Evolutionary conservation across 164 flowering plant genomes (phyloP), one percentile per base, ranked within the genome.

Genomic region (Sedum album): DNA sequence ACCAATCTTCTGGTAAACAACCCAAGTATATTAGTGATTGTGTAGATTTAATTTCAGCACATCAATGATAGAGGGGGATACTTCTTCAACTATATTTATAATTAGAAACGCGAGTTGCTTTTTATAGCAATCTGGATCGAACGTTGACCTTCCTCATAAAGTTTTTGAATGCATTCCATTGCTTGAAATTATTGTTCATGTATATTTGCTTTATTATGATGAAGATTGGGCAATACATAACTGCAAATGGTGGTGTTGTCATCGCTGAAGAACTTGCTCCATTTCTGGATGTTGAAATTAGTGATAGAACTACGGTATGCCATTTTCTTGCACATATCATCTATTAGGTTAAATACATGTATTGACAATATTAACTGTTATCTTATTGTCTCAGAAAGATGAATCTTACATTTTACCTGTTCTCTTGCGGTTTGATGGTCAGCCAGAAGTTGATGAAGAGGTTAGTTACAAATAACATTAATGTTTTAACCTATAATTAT

Each of bases 191-290:
- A 23, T 6, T n/a, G n/a, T 31, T 65, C 57, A 30, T 17, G 25
- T 55, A 23, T 35, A 17, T 36, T 76, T 30, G 46, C 2, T 65
- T 31, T 71, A 68, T 79, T 79, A 85, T 91, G 99, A 90, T 95
- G 79, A 85, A 95, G 99, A 90, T 95, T 71, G 99, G 99, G 18
- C 81, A 90, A 69, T 88, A 90, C 72, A 88, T 95, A 74, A 53
- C 94, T 60, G 81, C 96, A 57, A 87, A 88, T 79, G 99, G 97
- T 62, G 97, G 97, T 31, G 96, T 89, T 69, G 89, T 95, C 60
- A 74, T 97, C 35, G 94, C 96, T 60, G 97, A 95, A 81, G 99
- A 95, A 83, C 88, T 95, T 77, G 97, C 99, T 61, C 99, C 99
- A 35, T 95, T 82, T 85, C 94, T 95, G 74, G 99, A 95, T 84